Conservation (phyloP, 108 stramenopile species). For the Fragilaria radians region DNA sequence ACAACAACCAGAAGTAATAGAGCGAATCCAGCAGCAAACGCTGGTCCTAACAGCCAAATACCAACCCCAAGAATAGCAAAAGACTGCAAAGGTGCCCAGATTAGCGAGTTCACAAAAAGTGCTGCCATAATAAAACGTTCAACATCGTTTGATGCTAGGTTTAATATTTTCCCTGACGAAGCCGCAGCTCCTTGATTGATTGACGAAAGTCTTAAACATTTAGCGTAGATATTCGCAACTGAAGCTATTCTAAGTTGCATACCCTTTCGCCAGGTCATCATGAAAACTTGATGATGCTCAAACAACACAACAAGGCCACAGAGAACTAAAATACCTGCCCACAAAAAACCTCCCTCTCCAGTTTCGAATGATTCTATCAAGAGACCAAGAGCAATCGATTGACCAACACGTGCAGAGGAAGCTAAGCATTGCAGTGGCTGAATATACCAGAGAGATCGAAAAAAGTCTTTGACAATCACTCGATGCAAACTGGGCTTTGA, state of each 20-base stretch:
- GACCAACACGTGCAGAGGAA: slow-evolving; percentile 37
- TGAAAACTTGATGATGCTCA: slow-evolving; percentile 53
- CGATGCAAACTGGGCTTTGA: slow-evolving; percentile 41
- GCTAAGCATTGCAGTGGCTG: slow-evolving; percentile 44
- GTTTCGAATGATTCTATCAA: slow-evolving; percentile 48
- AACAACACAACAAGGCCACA: slow-evolving; percentile 52
- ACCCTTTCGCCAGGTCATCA: slow-evolving; percentile 43
- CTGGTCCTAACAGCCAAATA: slow-evolving; percentile 52
- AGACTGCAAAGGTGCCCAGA: slow-evolving; percentile 81
- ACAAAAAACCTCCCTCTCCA: slow-evolving; percentile 29
- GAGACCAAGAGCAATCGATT: slow-evolving; percentile 58
- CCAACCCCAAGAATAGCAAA: slow-evolving; percentile 73
- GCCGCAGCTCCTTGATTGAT: slow-evolving; percentile 14
- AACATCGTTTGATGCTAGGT: slow-evolving; percentile 89
- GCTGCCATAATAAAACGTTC: slow-evolving; percentile 77
- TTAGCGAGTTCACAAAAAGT: slow-evolving; percentile 59
- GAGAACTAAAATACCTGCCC: slow-evolving; percentile 52
- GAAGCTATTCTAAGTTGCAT: slow-evolving; percentile 70
- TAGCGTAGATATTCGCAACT: slow-evolving; percentile 75
- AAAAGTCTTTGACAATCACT: slow-evolving; percentile 48
- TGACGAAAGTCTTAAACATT: slow-evolving; percentile 40
- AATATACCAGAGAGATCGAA: slow-evolving; percentile 45
- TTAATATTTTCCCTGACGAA: slow-evolving; percentile 74
- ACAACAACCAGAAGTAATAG: slow-evolving; percentile 73
- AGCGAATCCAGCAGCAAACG: slow-evolving; percentile 81